Conservation (phyloP, 768 basidiomycete species). For the Lepiota subincarnata region DNA sequence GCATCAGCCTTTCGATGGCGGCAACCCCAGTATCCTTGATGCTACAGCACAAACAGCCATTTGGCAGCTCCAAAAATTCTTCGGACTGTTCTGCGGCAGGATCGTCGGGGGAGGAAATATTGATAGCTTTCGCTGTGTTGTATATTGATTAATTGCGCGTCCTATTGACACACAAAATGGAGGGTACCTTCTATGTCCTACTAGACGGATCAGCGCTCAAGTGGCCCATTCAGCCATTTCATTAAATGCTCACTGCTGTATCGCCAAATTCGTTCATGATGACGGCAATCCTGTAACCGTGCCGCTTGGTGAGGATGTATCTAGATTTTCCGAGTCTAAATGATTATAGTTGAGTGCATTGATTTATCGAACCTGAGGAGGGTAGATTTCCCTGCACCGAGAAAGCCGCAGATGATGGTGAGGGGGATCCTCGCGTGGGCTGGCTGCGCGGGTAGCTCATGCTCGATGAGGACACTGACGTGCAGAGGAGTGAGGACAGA, state of each 20-base stretch:
- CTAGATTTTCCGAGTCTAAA: slow-evolving; percentile 27
- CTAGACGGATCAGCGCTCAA: slow-evolving; percentile 9
- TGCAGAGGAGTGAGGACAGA: background rate
- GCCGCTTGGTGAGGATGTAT: slow-evolving; percentile 86
- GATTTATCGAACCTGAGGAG: slow-evolving; percentile 59
- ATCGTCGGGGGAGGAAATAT: slow-evolving; percentile 65
- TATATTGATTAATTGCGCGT: background rate
- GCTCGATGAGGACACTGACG: slow-evolving; percentile 16
- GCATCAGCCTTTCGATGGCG: slow-evolving; percentile 91
- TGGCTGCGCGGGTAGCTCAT: slow-evolving; percentile 1
- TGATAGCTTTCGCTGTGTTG: slow-evolving; percentile 74
- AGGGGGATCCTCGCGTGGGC: slow-evolving; percentile 57
- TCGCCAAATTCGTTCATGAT: slow-evolving; percentile 99
- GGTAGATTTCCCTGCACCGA: slow-evolving; percentile 94
- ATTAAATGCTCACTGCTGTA: slow-evolving; percentile 64
- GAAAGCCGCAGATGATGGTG: slow-evolving; percentile 92
- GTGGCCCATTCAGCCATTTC: background rate
- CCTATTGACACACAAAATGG: background rate
- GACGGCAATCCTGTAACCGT: slow-evolving; percentile 95
- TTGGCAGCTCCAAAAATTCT: slow-evolving; percentile 88
- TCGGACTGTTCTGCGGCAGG: slow-evolving; percentile 64
- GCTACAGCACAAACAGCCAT: slow-evolving; percentile 98
- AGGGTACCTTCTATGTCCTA: slow-evolving; percentile 88
- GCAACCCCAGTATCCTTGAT: slow-evolving; percentile 92
- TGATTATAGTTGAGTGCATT: background rate